Evolutionary conservation across 495 filamentous ascomycete species (phyloP).

Genomic region (Penicillium lagena): DNA sequence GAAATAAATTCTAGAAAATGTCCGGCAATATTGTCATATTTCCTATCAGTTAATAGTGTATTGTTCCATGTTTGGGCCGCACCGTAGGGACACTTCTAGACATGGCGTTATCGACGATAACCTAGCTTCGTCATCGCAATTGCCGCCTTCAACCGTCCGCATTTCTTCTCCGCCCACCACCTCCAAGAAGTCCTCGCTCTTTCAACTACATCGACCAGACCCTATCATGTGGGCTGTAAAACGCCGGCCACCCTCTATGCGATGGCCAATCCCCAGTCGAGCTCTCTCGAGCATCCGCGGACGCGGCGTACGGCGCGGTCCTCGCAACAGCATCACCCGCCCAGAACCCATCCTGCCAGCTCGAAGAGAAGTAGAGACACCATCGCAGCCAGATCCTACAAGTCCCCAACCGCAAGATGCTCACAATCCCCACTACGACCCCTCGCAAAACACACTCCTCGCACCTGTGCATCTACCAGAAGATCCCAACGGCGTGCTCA

Average conservation of each 20-base stretch:
- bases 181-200: not conserved
- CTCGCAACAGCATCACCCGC: slow-evolving; percentile 26
- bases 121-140: slow-evolving; percentile 25
- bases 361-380: slow-evolving; percentile 3
- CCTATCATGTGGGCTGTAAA: slow-evolving; percentile 24
- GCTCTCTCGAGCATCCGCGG: slow-evolving; percentile 26
- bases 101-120: slow-evolving; percentile 27
- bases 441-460: slow-evolving; percentile 41
- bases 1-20: too few relatives aligned
- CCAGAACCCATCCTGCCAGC: slow-evolving; percentile 11
- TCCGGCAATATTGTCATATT: too few relatives aligned
- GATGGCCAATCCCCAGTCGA: slow-evolving; percentile 16
- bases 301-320: slow-evolving; percentile 18
- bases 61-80: too few relatives aligned
- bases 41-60: too few relatives aligned
- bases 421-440: slow-evolving; percentile 24
- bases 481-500: slow-evolving; percentile 56
- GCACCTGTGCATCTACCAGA: slow-evolving; percentile 54
- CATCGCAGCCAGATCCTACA: slow-evolving; percentile 3
- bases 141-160: not conserved
- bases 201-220: too few relatives aligned
- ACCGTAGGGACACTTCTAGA: too few relatives aligned
- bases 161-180: not conserved
- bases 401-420: slow-evolving; percentile 8
- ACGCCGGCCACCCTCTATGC: slow-evolving; percentile 17